A percentile compares a stretch with the other conserved stretches of the same genome.
These are phyloP conservation scores for Saccharomycopsis lassenensis DNA, from an alignment of 805 yeast genomes.

Conservation along the genomic window DNA sequence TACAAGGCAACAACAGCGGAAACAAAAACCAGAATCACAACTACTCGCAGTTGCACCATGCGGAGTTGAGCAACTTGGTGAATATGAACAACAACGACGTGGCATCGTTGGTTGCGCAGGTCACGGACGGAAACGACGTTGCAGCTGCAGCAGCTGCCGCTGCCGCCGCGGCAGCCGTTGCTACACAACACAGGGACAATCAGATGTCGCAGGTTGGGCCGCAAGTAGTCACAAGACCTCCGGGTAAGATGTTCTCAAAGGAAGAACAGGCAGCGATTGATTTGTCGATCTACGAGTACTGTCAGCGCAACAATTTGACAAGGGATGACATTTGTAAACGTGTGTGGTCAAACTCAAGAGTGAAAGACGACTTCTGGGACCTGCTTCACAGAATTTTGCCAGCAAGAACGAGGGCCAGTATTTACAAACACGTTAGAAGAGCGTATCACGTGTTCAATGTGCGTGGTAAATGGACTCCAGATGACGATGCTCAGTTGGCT, in stretches of 20 bases:
- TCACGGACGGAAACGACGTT: constrained; percentile 11
- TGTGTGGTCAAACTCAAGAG: constrained; percentile 78
- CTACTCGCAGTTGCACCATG: neutral
- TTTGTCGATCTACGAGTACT: constrained; percentile 58
- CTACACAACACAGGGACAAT: constrained; percentile 12
- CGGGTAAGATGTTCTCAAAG: constrained; percentile 34
- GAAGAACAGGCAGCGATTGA: constrained; percentile 68
- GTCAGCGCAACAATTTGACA: constrained; percentile 48
- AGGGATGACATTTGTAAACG: constrained; percentile 67
- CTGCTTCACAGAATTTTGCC: constrained; percentile 69
- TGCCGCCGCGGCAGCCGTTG: constrained; percentile 7
- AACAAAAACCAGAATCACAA: neutral
- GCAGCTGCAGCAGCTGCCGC: constrained; percentile 14
- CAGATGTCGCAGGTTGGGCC: constrained; percentile 55
- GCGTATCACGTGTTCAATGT: constrained; percentile 79
- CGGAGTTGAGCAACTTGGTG: constrained; percentile 2
- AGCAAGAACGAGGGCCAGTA: constrained; percentile 74
- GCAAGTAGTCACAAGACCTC: constrained; percentile 27
- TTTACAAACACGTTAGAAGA: constrained; percentile 87
- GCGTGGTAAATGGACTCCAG: constrained; percentile 83
- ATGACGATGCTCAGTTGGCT: constrained; percentile 62
- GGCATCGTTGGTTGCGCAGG: constrained; percentile 14
- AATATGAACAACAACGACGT: constrained; percentile 6
- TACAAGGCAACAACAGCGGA: constrained; percentile 16
- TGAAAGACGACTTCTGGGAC: constrained; percentile 88